Conservation (phyloP, 1,139 yeast genomes). For the Taphrina wiesneri region DNA sequence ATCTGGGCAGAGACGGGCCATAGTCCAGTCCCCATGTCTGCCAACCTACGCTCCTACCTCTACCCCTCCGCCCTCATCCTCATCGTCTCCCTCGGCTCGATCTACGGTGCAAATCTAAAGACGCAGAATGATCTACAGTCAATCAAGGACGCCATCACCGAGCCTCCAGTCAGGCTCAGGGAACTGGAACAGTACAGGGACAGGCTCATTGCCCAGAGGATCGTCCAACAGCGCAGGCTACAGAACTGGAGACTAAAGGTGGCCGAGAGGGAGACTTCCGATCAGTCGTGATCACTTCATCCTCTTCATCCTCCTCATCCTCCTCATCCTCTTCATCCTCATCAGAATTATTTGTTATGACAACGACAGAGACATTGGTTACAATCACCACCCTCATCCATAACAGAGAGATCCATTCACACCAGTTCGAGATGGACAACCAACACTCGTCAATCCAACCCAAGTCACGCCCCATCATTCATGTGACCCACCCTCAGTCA, state of each 20-base stretch:
- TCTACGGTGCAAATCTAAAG: conserved; percentile 29
- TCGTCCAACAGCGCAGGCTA: conserved; percentile 21
- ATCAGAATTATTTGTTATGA: no score
- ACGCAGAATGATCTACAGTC: background rate
- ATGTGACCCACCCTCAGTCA: no score
- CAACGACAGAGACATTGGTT: no score
- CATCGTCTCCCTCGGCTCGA: conserved; percentile 24
- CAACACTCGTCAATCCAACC: no score
- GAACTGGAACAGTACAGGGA: conserved; percentile 17
- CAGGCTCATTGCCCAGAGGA: conserved; percentile 19
- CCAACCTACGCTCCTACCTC: background rate
- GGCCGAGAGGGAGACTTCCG: background rate
- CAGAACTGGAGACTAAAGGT: background rate
- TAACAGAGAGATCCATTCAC: no score
- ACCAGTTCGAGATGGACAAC: no score
- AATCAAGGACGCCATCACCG: conserved; percentile 5
- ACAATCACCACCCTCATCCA: no score
- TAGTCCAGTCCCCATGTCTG: no score
- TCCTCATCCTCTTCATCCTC: background rate
- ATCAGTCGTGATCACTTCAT: background rate
- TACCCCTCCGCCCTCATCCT: conserved; percentile 19
- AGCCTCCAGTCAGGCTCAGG: background rate
- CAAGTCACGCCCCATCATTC: no score
- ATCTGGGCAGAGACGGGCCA: no score
- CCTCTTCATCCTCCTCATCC: background rate